Conservation (phyloP, 805 yeast genomes). For the Metahyphopichia silvanorum region DNA sequence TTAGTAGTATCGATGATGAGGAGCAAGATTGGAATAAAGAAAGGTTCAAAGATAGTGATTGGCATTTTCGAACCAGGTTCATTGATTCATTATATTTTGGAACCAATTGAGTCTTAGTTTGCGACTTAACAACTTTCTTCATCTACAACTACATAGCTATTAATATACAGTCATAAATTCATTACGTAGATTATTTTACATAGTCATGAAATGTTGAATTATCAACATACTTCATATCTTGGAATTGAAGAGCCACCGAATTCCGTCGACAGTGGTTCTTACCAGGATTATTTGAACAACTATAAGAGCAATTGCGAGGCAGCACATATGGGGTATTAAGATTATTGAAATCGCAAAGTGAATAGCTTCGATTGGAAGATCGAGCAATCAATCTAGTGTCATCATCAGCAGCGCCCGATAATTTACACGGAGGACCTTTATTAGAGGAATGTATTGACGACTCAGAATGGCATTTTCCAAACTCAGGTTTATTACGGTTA, state of each 20-base stretch:
- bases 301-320: conserved; percentile 1
- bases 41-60: conserved; percentile 45
- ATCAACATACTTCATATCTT: conserved; percentile 25
- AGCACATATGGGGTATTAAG: conserved; percentile 6
- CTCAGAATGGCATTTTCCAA: too few relatives aligned
- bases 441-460: background rate
- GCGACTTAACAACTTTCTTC: background rate
- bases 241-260: conserved; percentile 47
- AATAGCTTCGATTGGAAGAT: conserved; percentile 7
- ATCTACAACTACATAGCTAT: background rate
- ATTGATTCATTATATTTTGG: conserved; percentile 81
- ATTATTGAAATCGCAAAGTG: conserved; percentile 13
- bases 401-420: background rate
- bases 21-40: conserved; percentile 27
- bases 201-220: background rate
- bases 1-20: conserved; percentile 42
- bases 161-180: background rate
- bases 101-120: conserved; percentile 28
- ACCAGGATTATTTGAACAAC: background rate
- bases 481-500: too few relatives aligned
- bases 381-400: too few relatives aligned
- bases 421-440: background rate
- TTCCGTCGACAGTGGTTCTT: conserved; percentile 41
- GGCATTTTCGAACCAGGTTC: conserved; percentile 65
- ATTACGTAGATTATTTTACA: background rate